These are phyloP conservation scores for Anthostomella pinea DNA, from an alignment of 2,329 filamentous ascomycete genomes.

Conservation along the genomic window DNA sequence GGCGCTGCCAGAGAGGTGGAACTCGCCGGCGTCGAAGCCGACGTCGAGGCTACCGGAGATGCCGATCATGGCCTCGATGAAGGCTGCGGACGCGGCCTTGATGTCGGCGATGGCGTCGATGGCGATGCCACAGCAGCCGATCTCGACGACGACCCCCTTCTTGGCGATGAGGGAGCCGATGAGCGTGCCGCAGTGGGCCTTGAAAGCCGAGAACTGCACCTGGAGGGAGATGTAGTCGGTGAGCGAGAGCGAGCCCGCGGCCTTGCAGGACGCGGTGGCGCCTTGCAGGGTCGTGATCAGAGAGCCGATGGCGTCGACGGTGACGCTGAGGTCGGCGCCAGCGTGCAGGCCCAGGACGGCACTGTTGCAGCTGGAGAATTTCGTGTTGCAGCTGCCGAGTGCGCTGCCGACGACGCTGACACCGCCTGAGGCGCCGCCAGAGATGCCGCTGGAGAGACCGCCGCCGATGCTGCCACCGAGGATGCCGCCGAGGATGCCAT, in stretches of 20 bases:
- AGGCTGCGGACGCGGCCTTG: slow-evolving; percentile 2
- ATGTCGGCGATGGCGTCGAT: slow-evolving; percentile 4
- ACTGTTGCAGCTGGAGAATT: slow-evolving; percentile 1
- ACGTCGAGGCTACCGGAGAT: slow-evolving; percentile 19
- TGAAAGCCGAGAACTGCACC: background rate
- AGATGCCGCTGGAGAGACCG: background rate
- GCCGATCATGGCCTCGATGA: slow-evolving; percentile 6
- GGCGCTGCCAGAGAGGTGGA: slow-evolving; percentile 22
- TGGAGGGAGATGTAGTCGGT: slow-evolving; percentile 6
- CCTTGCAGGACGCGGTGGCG: slow-evolving; percentile 3
- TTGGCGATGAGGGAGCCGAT: slow-evolving; percentile 7
- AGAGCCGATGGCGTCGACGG: slow-evolving; percentile 3
- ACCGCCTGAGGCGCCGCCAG: background rate
- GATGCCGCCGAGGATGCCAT: too few relatives aligned
- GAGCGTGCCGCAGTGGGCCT: slow-evolving; percentile 2
- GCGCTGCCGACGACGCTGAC: slow-evolving; percentile 1
- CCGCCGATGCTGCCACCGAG: slow-evolving; percentile 1
- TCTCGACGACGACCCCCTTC: slow-evolving; percentile 3
- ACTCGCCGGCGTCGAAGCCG: slow-evolving; percentile 1
- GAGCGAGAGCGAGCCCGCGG: slow-evolving; percentile 6
- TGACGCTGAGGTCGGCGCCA: slow-evolving; percentile 4
- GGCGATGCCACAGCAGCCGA: slow-evolving; percentile 5
- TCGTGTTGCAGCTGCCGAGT: slow-evolving; percentile 1
- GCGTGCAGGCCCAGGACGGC: slow-evolving; percentile 5
- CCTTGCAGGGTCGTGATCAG: slow-evolving; percentile 3